Evolutionary conservation across 495 filamentous ascomycete genomes (phyloP), one percentile per base, ranked within the genome.

Genomic region (Xylaria nigripes): DNA sequence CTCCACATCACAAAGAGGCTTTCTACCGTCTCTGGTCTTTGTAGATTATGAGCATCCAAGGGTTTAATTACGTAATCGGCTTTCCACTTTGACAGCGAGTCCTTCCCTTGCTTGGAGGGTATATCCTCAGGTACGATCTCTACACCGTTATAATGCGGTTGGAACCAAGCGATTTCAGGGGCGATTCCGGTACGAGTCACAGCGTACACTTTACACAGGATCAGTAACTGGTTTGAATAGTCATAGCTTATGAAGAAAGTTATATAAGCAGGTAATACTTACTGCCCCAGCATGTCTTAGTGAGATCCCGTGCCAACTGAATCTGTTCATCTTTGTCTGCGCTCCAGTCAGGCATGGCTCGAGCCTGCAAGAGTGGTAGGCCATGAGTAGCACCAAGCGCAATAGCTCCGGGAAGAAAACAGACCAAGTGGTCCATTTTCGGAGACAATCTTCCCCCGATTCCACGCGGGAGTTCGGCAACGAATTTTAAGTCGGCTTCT

Each of bases 341-440:
- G 19, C 74, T 71, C 87, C 87, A 91, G 25, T 38, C 48, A 0
- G 77, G 54, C 0, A 73, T 74, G 56, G 79, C 75, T 49, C 79
- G 82, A 6, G 85, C 85, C 56, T 83, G 75, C 2, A 76, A 70
- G 1, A 88, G 66, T 1, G 76, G 78, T 29, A 72, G 56, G 10
- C 87, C 87, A n/a, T 80, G 79, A 0, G 87, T 91, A 6, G 79
- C 82, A n/a, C 79, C 84, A 0, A 90, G 76, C 0, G 86, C 87
- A 51, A 90, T 86, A 7, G 84, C 84, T 40, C 87, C 87, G 0
- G 87, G 86, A 67, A 90, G 78, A 71, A 90, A 91, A 70, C 87
- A 91, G 29, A 83, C 85, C 2, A 90, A 74, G 62, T 91, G 87
- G 60, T 90, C 86, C 87, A 91, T 89, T 64, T 90, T 89, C 3